Conservation (phyloP, 1,284 basidiomycete genomes). For the Sanguinoderma infundibulare region DNA sequence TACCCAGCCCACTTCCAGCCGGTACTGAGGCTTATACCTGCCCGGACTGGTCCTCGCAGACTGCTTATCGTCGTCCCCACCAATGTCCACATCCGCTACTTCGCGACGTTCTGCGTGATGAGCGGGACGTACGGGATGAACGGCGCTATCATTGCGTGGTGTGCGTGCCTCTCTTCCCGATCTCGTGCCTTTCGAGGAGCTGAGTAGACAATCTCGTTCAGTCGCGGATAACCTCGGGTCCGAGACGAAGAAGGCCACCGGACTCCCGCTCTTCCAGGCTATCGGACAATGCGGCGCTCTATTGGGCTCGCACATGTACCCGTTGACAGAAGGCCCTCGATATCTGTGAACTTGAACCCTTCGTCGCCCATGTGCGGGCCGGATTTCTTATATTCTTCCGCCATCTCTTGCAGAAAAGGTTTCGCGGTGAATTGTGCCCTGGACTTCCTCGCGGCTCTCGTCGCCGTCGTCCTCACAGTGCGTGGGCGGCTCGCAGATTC, state of each 20-base stretch:
- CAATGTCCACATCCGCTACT: conserved; percentile 62
- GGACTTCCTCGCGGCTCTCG: conserved; percentile 58
- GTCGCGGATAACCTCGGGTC: conserved; percentile 78
- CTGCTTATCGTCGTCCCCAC: conserved; percentile 50
- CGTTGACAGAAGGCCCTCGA: conserved; percentile 60
- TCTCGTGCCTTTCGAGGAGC: background rate
- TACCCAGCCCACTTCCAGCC: background rate
- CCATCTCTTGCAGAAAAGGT: conserved; percentile 51
- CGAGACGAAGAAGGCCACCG: conserved; percentile 77
- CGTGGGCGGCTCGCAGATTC: conserved; percentile 21
- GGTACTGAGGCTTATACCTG: background rate
- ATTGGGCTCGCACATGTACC: conserved; percentile 74
- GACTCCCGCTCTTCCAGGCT: conserved; percentile 75
- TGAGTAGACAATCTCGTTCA: conserved; percentile 30
- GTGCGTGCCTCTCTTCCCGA: conserved; percentile 44
- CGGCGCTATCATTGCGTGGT: conserved; percentile 75
- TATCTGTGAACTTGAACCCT: conserved; percentile 57
- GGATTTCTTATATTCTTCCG: background rate
- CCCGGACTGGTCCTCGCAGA: conserved; percentile 31
- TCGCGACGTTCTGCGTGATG: conserved; percentile 73
- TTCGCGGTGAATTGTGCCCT: conserved; percentile 65
- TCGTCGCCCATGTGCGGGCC: background rate
- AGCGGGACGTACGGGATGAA: conserved; percentile 73
- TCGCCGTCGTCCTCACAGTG: conserved; percentile 58
- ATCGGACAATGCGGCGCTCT: conserved; percentile 78